These are phyloP conservation scores for Diplosphaera chodatii DNA, from an alignment of 139 green algal genomes.

Conservation along the genomic window DNA sequence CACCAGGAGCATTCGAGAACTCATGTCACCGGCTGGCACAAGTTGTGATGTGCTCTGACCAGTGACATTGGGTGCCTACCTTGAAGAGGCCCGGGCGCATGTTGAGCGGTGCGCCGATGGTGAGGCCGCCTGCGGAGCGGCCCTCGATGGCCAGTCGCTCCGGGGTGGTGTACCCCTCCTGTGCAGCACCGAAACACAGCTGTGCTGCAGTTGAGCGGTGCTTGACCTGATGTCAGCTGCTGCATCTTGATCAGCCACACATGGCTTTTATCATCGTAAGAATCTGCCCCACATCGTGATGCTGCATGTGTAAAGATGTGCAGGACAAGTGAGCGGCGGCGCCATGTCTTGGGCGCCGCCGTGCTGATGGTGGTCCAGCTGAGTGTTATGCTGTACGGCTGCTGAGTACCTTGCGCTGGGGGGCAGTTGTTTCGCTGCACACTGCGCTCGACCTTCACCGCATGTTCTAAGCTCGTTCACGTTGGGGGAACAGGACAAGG, in stretches of 20 bases:
- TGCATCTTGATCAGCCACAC: too few species aligned
- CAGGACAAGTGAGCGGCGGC: too few species aligned
- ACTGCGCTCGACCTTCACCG: background rate
- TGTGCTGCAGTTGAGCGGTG: background rate
- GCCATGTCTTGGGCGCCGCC: background rate
- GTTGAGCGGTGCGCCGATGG: constrained; percentile 67
- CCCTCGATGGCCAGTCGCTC: constrained; percentile 50
- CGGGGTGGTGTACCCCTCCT: constrained; percentile 37
- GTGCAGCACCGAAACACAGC: background rate
- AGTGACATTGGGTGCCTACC: background rate
- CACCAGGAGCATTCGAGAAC: too few species aligned
- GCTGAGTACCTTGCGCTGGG: background rate
- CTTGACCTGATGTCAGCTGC: background rate
- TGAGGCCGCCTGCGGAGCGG: constrained; percentile 62
- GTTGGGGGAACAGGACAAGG: too few species aligned
- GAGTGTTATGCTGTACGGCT: background rate
- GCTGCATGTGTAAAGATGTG: too few species aligned
- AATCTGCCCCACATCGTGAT: too few species aligned
- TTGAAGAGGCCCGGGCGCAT: constrained; percentile 76
- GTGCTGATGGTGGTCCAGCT: too few species aligned
- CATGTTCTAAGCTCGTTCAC: background rate
- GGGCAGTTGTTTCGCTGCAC: background rate
- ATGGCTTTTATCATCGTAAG: too few species aligned
- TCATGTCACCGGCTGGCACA: too few species aligned
- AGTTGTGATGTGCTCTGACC: background rate